Percentiles rank a stretch among this genome's conserved stretches.
phyloP scores from a whole-genome alignment of 2,329 filamentous ascomycete genomes.

The Passalora sequoiae region DNA sequence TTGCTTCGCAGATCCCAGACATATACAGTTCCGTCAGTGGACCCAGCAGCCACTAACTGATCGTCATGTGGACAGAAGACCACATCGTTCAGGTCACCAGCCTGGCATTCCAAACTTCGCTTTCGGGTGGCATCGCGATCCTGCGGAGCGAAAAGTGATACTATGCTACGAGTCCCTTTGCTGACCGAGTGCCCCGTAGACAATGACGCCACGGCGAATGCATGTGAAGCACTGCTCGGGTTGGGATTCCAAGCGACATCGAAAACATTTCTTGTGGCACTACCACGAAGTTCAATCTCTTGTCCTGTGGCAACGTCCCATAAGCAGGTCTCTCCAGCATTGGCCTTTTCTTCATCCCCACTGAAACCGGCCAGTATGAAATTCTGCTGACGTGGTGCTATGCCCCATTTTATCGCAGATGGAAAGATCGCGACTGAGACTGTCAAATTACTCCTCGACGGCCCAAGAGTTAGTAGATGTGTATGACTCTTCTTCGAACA shows the following conservation, averaged over 20 bases:
- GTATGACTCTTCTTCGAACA: slow-evolving; percentile 7
- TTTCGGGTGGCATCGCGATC: slow-evolving; percentile 31
- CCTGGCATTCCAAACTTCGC: slow-evolving; percentile 52
- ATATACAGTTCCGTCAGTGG: slow-evolving; percentile 56
- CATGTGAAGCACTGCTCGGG: slow-evolving; percentile 32
- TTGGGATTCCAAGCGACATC: slow-evolving; percentile 54
- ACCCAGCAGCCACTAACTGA: slow-evolving; percentile 53
- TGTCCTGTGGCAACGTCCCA: slow-evolving; percentile 47
- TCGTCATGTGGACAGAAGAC: slow-evolving; percentile 43
- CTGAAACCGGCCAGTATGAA: slow-evolving; percentile 54
- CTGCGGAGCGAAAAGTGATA: slow-evolving; percentile 50
- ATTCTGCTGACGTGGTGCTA: slow-evolving; percentile 33
- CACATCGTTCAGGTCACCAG: slow-evolving; percentile 58
- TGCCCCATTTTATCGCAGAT: slow-evolving; percentile 48
- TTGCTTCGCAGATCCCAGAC: slow-evolving; percentile 53
- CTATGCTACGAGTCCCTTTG: slow-evolving; percentile 43
- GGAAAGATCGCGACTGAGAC: slow-evolving; percentile 35
- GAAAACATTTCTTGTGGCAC: slow-evolving; percentile 52
- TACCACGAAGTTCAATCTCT: slow-evolving; percentile 40
- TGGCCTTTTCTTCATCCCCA: slow-evolving; percentile 35
- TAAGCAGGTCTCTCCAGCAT: slow-evolving; percentile 49
- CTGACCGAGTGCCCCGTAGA: slow-evolving; percentile 34
- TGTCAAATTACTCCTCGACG: slow-evolving; percentile 20
- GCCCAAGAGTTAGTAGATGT: slow-evolving; percentile 14
- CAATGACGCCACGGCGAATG: slow-evolving; percentile 52